These are phyloP conservation scores for Novymonas esmeraldas DNA, from an alignment of 208 protist genomes.

Conservation along the genomic window DNA sequence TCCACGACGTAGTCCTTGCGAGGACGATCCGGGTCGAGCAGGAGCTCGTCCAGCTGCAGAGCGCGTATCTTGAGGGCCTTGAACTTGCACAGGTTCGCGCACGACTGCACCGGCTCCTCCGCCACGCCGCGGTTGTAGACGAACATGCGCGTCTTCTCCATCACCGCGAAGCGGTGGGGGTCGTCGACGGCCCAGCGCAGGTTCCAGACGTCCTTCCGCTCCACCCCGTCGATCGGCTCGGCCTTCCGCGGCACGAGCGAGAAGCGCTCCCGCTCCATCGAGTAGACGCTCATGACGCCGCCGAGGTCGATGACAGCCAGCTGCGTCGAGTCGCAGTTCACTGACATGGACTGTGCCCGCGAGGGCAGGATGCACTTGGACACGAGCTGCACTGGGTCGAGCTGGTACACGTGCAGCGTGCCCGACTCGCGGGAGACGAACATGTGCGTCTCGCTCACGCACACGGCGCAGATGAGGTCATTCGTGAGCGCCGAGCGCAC, in stretches of 20 bases:
- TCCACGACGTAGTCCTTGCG: slow-evolving; percentile 84
- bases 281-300: slow-evolving; percentile 77
- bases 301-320: slow-evolving; percentile 92
- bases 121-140: slow-evolving; percentile 88
- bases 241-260: slow-evolving; percentile 71
- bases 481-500: slow-evolving; percentile 79
- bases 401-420: slow-evolving; percentile 85
- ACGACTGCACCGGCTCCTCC: slow-evolving; percentile 92
- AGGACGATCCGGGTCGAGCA: slow-evolving; percentile 91
- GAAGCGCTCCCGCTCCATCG: slow-evolving; percentile 55
- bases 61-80: slow-evolving; percentile 87
- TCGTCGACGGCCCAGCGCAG: slow-evolving; percentile 94
- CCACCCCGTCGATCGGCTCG: slow-evolving; percentile 66
- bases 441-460: slow-evolving; percentile 78
- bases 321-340: slow-evolving; percentile 93
- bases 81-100: slow-evolving; percentile 95
- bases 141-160: slow-evolving; percentile 96
- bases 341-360: slow-evolving; percentile 79
- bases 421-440: slow-evolving; percentile 92
- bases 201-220: slow-evolving; percentile 96
- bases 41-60: slow-evolving; percentile 94
- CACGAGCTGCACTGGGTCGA: slow-evolving; percentile 86
- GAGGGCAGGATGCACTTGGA: slow-evolving; percentile 74
- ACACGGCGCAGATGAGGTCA: slow-evolving; percentile 92
- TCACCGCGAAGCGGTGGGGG: slow-evolving; percentile 92